These are phyloP conservation scores for Notholithocarpus densiflorus DNA, from an alignment of 306 rosid genomes.

Conservation along the genomic window DNA sequence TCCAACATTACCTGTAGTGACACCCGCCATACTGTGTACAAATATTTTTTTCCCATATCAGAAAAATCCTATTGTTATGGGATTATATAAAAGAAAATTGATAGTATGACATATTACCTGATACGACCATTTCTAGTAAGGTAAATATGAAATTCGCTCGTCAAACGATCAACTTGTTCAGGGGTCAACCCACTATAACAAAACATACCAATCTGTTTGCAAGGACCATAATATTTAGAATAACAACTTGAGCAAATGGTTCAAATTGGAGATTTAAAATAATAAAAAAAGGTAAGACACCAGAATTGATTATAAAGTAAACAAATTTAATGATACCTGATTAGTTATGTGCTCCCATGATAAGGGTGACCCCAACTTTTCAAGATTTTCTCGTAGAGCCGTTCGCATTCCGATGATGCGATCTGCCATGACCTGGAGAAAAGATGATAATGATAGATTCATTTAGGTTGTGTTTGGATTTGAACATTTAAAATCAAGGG, in stretches of 20 bases:
- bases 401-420: constrained; percentile 89
- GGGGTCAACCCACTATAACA: constrained; percentile 93
- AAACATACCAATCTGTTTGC: constrained; percentile 90
- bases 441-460: not conserved
- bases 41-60: not conserved
- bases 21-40: constrained; percentile 85
- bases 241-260: not conserved
- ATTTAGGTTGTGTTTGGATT: too few species aligned
- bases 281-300: not conserved
- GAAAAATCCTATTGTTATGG: not conserved
- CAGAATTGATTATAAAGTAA: not conserved
- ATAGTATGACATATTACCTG: constrained; percentile 41
- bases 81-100: not conserved
- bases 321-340: constrained; percentile 50
- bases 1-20: constrained; percentile 72
- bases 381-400: constrained; percentile 64
- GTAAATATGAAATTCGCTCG: constrained; percentile 76
- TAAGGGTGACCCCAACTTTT: constrained; percentile 67
- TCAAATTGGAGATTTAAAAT: not conserved
- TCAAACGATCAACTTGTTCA: constrained; percentile 88
- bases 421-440: constrained; percentile 81
- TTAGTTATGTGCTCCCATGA: constrained; percentile 88
- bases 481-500: too few species aligned
- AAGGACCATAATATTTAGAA: constrained; percentile 5
- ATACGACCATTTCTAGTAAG: constrained; percentile 95